Conservation (phyloP, 2,329 filamentous ascomycete genomes). For the Aschersonia sp. region DNA sequence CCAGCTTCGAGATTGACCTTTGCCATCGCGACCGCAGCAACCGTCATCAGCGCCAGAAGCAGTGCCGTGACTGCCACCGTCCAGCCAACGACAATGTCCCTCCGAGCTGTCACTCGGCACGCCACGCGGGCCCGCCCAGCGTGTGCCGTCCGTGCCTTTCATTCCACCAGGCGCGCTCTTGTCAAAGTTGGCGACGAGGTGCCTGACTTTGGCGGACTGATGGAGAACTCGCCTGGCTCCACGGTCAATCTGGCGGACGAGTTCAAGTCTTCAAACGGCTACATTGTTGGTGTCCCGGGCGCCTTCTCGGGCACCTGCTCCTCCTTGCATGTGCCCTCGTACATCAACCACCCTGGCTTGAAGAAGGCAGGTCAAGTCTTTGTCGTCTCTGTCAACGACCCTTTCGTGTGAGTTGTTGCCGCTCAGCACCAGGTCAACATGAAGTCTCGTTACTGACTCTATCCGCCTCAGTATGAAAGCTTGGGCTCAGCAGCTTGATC, state of each 20-base stretch:
- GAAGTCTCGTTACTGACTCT: too few relatives aligned
- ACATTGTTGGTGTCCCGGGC: conserved; percentile 76
- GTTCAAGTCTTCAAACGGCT: conserved; percentile 53
- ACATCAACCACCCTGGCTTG: conserved; percentile 65
- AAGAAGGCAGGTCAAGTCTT: conserved; percentile 74
- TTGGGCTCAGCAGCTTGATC: conserved; percentile 68
- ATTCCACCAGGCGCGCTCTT: conserved; percentile 43
- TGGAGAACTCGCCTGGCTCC: conserved; percentile 78
- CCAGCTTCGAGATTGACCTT: background rate
- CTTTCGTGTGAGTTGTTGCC: conserved; percentile 61
- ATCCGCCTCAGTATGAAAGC: conserved; percentile 62
- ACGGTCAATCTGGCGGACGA: conserved; percentile 78
- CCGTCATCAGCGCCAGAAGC: too few relatives aligned
- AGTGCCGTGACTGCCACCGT: too few relatives aligned
- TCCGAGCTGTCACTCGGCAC: conserved; percentile 20
- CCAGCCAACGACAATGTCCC: conserved; percentile 17
- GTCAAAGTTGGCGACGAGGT: conserved; percentile 71
- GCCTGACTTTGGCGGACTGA: conserved; percentile 62
- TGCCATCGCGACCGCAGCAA: too few relatives aligned
- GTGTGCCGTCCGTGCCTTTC: conserved; percentile 34
- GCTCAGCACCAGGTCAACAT: too few relatives aligned
- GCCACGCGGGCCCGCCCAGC: conserved; percentile 15
- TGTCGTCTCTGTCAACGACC: conserved; percentile 84
- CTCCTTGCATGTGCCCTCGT: conserved; percentile 65
- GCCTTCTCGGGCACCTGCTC: conserved; percentile 52